Base-by-base conservation (phyloP, 176 grass and related monocot species). In the Tillandsia fasciculata region DNA sequence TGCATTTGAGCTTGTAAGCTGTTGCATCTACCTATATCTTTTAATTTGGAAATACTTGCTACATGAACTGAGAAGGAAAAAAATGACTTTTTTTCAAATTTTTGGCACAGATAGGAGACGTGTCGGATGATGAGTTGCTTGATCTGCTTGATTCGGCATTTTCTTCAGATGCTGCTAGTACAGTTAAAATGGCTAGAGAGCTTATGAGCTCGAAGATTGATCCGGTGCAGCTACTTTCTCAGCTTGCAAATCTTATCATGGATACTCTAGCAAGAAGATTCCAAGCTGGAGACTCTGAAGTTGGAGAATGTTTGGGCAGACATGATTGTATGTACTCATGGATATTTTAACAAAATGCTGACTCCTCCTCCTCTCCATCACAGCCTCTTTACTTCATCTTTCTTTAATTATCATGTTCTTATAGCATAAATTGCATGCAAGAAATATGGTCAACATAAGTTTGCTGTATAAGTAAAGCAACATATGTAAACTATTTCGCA, bases 191-290 rank as follows among this genome's bases (percentile, higher is more conserved):
- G 63, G 84, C 86, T 20, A 80, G 89, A 75, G 93, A 97, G 67
- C 80, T 97, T 67, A 83, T 97, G 74, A 90, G 83, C 68, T 88
- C 79, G 59, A 89, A 87, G 67, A 81, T 97, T 2, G 93, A 92
- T 42, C 93, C 93, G 12, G 49, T 77, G 26, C 86, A 87, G 59
- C 68, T 96, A 61, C 68, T 83, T 17, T 83, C 86, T 52, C 92
- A 89, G 82, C 86, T 97, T 29, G 86, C 89, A 64, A 90, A 85
- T 79, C 74, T 92, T 71, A 90, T 97, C 70, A 90, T 91, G 86
- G 84, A 97, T 67, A 68, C 92, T 78, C 80, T 97, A 81, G 81
- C 86, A 77, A 80, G 77, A 12, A 91, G 79, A 67, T 77, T 73
- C 58, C 79, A 63, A 11, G 69, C 73, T 50, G 80, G 64, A 26